Conservation (phyloP, 208 protist species). For the Trypanosoma caninum region DNA sequence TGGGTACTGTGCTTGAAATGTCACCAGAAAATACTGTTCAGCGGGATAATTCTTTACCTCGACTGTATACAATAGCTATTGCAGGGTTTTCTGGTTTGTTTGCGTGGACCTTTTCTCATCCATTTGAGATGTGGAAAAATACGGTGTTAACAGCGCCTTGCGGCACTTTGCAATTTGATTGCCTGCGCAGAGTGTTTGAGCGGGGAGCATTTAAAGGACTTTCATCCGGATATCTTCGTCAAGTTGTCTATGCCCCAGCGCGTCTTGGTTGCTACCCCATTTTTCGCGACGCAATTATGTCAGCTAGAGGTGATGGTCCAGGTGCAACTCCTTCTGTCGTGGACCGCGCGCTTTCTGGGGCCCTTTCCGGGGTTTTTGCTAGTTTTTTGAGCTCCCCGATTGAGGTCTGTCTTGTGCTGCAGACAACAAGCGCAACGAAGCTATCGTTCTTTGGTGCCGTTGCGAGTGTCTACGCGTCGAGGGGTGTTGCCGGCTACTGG, state of each 20-base stretch:
- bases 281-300: slow-evolving; percentile 78
- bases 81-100: slow-evolving; percentile 81
- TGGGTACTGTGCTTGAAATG: background rate
- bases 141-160: slow-evolving; percentile 77
- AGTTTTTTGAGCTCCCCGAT: slow-evolving; percentile 84
- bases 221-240: slow-evolving; percentile 68
- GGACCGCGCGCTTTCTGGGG: slow-evolving; percentile 78
- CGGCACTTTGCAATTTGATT: slow-evolving; percentile 47
- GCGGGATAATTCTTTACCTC: slow-evolving; percentile 16
- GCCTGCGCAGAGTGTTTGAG: slow-evolving; percentile 38
- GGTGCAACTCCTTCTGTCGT: slow-evolving; percentile 48
- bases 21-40: slow-evolving; percentile 4
- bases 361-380: slow-evolving; percentile 73
- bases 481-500: slow-evolving; percentile 79
- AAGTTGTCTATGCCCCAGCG: slow-evolving; percentile 88
- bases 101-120: slow-evolving; percentile 89
- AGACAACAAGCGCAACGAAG: slow-evolving; percentile 71
- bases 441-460: slow-evolving; percentile 47
- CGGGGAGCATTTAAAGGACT: slow-evolving; percentile 86
- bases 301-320: slow-evolving; percentile 42
- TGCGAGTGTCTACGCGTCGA: slow-evolving; percentile 34
- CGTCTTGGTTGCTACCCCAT: slow-evolving; percentile 90
- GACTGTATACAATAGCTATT: slow-evolving; percentile 55
- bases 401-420: slow-evolving; percentile 90
- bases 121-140: slow-evolving; percentile 94